Percentiles rank a stretch among this genome's conserved stretches.
Evolutionary conservation across 495 filamentous ascomycete species (phyloP).

Genomic region (Amorphotheca resinae): DNA sequence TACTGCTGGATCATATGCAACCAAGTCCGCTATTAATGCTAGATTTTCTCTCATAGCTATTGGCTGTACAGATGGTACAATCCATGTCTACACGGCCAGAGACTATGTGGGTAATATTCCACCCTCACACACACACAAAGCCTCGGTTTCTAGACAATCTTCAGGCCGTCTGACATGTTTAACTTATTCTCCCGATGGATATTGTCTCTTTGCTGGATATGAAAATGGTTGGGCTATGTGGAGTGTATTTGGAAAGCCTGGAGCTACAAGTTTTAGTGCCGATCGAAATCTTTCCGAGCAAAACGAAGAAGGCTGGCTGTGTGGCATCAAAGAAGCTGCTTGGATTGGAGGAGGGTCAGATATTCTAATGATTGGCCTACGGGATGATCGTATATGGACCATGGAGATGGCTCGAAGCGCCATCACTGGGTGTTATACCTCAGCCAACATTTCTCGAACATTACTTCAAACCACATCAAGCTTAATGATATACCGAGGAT

Average conservation of each 20-base stretch:
- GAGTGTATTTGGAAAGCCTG: slow-evolving; percentile 91
- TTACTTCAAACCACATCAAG: slow-evolving; percentile 78
- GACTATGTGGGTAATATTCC: slow-evolving; percentile 92
- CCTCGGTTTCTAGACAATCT: slow-evolving; percentile 47
- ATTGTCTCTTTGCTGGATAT: slow-evolving; percentile 90
- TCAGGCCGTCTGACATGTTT: slow-evolving; percentile 64
- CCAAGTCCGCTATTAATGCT: slow-evolving; percentile 76
- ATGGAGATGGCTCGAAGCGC: slow-evolving; percentile 88
- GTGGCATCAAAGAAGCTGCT: slow-evolving; percentile 56
- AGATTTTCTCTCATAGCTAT: slow-evolving; percentile 87
- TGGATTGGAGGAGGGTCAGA: slow-evolving; percentile 87
- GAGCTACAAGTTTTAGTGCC: slow-evolving; percentile 65
- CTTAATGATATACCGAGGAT: slow-evolving; percentile 83
- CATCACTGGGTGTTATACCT: slow-evolving; percentile 77
- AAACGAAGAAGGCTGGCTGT: slow-evolving; percentile 61
- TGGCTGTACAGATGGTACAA: slow-evolving; percentile 65
- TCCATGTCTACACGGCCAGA: slow-evolving; percentile 77
- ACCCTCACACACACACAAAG: slow-evolving; percentile 65
- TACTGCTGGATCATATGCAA: slow-evolving; percentile 43
- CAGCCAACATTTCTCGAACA: slow-evolving; percentile 77
- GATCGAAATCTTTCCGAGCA: slow-evolving; percentile 47
- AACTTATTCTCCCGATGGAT: slow-evolving; percentile 88
- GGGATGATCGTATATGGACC: slow-evolving; percentile 71
- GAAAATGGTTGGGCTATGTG: slow-evolving; percentile 89
- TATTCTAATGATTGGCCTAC: slow-evolving; percentile 54